Evolutionary conservation across 306 rosid species (phyloP).

Genomic region (Abrus precatorius): DNA sequence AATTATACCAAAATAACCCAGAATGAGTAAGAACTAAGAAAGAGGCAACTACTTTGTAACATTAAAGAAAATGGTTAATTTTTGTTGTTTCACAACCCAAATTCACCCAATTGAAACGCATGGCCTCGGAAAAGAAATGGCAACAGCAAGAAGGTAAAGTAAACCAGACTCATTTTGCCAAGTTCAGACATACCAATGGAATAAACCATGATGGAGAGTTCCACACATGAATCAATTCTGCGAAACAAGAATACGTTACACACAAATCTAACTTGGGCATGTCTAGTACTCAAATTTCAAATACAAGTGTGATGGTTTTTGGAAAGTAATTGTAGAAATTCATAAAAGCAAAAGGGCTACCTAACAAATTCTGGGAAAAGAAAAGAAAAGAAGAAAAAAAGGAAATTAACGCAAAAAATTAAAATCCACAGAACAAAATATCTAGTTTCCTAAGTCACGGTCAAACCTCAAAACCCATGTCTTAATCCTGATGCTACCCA

Average conservation of each 20-base stretch:
- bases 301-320: background rate
- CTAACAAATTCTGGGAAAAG: constrained; percentile 3
- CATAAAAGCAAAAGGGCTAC: constrained; percentile 2
- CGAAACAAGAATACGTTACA: background rate
- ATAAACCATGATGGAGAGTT: constrained; percentile 22
- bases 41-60: background rate
- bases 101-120: background rate
- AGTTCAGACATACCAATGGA: constrained; percentile 32
- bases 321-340: constrained; percentile 2
- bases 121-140: background rate
- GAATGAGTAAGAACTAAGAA: constrained; percentile 45
- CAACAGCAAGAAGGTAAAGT: background rate
- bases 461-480: constrained; percentile 17
- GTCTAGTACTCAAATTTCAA: background rate
- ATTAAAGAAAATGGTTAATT: constrained; percentile 17
- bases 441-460: background rate
- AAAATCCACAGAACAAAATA: background rate
- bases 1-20: constrained; percentile 36
- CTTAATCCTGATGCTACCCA: constrained; percentile 31
- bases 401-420: background rate
- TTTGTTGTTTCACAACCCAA: constrained; percentile 17
- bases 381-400: background rate
- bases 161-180: background rate
- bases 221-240: background rate
- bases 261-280: background rate